These are phyloP conservation scores for Erodium moschatum DNA, from an alignment of 441 rosid species.

Conservation along the genomic window DNA sequence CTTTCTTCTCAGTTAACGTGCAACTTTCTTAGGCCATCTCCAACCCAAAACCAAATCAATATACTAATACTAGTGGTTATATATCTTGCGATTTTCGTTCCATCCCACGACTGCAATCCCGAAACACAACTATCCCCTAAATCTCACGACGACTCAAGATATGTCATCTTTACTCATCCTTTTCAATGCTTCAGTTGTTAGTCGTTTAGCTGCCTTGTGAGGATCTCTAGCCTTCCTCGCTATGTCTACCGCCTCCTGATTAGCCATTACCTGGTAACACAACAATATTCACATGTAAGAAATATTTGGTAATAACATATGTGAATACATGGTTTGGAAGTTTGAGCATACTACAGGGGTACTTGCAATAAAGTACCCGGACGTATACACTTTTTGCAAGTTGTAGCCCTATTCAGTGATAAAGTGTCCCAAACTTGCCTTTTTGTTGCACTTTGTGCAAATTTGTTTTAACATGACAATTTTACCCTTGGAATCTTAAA, in stretches of 20 bases:
- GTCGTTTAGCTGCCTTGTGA: slow-evolving; percentile 71
- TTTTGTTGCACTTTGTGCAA: too few relatives aligned
- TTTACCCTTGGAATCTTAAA: too few relatives aligned
- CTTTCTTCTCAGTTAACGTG: not conserved
- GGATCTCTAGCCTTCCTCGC: slow-evolving; percentile 73
- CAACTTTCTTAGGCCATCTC: slow-evolving; percentile 18
- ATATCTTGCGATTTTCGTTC: too few relatives aligned
- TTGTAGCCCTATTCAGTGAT: too few relatives aligned
- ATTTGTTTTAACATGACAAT: too few relatives aligned
- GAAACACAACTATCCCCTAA: slow-evolving; percentile 38
- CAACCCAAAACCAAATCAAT: slow-evolving; percentile 7
- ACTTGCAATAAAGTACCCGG: too few relatives aligned
- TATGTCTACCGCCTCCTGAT: slow-evolving; percentile 83
- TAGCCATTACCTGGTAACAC: slow-evolving; percentile 56
- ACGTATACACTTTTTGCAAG: too few relatives aligned
- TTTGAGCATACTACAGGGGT: too few relatives aligned
- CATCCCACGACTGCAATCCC: not conserved
- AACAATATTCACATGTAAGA: not conserved
- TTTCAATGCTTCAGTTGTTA: slow-evolving; percentile 66
- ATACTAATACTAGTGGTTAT: too few relatives aligned
- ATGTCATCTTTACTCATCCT: slow-evolving; percentile 84
- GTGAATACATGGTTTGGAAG: too few relatives aligned
- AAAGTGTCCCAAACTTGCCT: too few relatives aligned
- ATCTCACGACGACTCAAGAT: slow-evolving; percentile 72
- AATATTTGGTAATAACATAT: not conserved